Evolutionary conservation across 148 eudicot genomes (phyloP), one percentile per base, ranked within the genome.

Genomic region (Rhododendron kiyosumense): DNA sequence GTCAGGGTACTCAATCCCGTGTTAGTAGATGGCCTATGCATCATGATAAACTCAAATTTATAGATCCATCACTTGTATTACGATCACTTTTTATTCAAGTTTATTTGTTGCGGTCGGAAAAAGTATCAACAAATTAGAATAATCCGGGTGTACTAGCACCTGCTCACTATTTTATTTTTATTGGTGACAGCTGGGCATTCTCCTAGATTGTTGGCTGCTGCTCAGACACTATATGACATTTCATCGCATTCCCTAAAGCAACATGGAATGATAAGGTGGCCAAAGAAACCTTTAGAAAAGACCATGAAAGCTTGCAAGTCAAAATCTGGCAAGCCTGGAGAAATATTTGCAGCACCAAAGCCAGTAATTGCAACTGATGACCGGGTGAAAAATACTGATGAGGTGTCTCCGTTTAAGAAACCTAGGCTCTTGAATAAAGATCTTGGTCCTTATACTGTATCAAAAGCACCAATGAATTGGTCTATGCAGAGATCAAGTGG

Each of bases 231-330:
- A 28, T 91, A 89, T 81, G 91, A 92, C 84, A 93, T 97, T 87
- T 92, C 96, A 75, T 83, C 85, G 51, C 69, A 83, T 69, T 83
- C 81, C 54, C 82, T 61, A 11, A 93, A 90, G 84, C 89, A 89
- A 18, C 87, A 63, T 57, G 91, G 86, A 75, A 84, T 87, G 11
- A 51, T 88, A 45, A 93, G 90, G 86, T 93, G 92, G 92, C 90
- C 92, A 22, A 93, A 94, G 86, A 92, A 84, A 85, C 92, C 95
- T 45, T 89, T 91, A 20, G 97, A 89, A 81, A 95, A 92, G 71
- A 77, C 93, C 92, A 89, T 91, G 91, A 94, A 91, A 89, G 91
- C 95, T 85, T 92, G 94, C 87, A 93, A 93, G 90, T 91, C 88
- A 57, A 94, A 91, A 84, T 83, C 90, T 32, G 90, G 89, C 79